phyloP scores from a whole-genome alignment of 139 green algal genomes.

The Micractinium sp. region DNA sequence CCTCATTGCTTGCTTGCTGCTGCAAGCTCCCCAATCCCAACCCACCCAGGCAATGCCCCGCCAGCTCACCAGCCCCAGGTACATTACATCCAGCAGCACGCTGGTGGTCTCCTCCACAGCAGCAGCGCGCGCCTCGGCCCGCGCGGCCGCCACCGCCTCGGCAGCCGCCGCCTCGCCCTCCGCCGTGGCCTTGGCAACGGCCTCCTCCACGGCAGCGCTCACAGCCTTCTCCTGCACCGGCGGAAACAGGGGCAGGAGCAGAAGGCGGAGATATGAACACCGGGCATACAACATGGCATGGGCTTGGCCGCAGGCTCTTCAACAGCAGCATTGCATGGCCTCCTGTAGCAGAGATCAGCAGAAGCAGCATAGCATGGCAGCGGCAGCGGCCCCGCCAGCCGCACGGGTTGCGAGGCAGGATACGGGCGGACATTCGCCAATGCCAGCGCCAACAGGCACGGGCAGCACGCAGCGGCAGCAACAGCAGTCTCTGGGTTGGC shows the following conservation, averaged over 20 bases:
- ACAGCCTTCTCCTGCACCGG: constrained; percentile 23
- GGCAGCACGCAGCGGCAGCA: background rate
- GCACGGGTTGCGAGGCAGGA: no score
- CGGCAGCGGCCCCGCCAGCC: background rate
- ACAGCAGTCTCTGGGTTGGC: background rate
- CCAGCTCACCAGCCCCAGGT: constrained; percentile 37
- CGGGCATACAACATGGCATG: background rate
- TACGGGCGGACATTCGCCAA: no score
- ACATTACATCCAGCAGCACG: constrained; percentile 41
- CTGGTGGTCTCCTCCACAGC: constrained; percentile 4
- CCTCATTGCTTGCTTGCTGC: no score
- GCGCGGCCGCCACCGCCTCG: background rate
- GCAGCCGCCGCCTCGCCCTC: background rate
- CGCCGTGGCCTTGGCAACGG: background rate
- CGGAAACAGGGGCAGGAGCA: background rate
- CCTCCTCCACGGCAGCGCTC: background rate
- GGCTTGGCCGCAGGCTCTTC: no score
- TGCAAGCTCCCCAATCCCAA: no score
- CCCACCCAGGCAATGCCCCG: no score
- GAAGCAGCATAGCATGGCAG: background rate
- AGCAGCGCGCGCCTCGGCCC: background rate
- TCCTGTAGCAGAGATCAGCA: no score
- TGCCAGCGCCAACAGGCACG: no score
- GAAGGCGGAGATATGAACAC: background rate
- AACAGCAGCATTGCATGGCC: background rate